Base-by-base conservation (phyloP, 2,329 filamentous ascomycete species). In the Botrytis deweyae region DNA sequence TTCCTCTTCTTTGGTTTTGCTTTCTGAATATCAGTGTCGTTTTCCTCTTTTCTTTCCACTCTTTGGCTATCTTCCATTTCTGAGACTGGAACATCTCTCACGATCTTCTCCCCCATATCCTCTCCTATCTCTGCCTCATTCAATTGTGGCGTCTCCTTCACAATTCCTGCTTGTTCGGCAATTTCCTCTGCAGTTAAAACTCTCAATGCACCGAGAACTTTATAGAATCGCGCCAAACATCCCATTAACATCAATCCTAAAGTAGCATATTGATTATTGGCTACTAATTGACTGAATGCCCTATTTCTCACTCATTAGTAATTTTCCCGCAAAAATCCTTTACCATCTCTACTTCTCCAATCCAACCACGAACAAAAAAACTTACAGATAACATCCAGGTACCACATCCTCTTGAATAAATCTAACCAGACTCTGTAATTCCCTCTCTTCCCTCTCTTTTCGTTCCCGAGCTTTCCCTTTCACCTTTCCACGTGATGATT, bases 191-290 rank as follows among this genome's bases (percentile, higher is more conserved):
- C 74, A 4, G 69, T 73, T 3, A 76, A 49, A 25, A 36, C 72
- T 70, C 59, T 67, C 22, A 86, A 77, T 12, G 78, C 78, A 14
- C 81, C 81, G 68, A 89, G 81, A 2, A 85, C 81, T 69, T 83
- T 83, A 75, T 87, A 82, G 36, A 91, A 82, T 75, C 88, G 88
- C 6, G 90, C 90, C 74, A 95, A 83, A 2, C 88, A 83, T 33
- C 88, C 89, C 64, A 95, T 80, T 16, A 95, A 85, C 76, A 93
- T 86, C 33, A 94, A 84, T 6, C 93, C 93, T 4, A 95, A 85
- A 6, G 89, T 85, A 3, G 92, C 89, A 81, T 93, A 93, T 79
- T 94, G 92, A 49, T 87, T 88, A 81, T 95, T 92, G 29, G 90
- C 90, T 5, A 91, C 84, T 61, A 95, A 83, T 76, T 90, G 91